These are phyloP conservation scores for Kalanchoe fedtschenkoi DNA, from an alignment of 164 flowering plant genomes.

Conservation along the genomic window DNA sequence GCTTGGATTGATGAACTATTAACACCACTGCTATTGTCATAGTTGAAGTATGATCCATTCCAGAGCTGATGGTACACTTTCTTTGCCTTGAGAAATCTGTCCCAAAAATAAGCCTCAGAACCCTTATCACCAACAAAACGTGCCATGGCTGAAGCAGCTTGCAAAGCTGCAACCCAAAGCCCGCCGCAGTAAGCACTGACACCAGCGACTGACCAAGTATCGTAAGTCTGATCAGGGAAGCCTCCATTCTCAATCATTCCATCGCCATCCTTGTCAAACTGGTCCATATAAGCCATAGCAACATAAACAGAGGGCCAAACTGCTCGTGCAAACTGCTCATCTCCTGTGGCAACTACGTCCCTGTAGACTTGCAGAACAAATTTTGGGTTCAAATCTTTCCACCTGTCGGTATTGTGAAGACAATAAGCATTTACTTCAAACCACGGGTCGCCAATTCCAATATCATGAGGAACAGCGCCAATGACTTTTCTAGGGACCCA, in stretches of 20 bases:
- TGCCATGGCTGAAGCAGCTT: constrained; percentile 89
- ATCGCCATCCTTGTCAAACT: constrained; percentile 81
- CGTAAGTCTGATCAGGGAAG: constrained; percentile 98
- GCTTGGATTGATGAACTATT: constrained; percentile 81
- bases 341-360: constrained; percentile 77
- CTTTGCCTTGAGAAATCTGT: constrained; percentile 64
- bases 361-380: constrained; percentile 91
- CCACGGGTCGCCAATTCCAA: constrained; percentile 83
- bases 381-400: constrained; percentile 96
- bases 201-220: constrained; percentile 83
- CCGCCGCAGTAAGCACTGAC: constrained; percentile 92
- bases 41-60: constrained; percentile 93
- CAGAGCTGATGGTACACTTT: constrained; percentile 55
- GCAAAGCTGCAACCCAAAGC: constrained; percentile 89
- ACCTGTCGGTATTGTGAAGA: constrained; percentile 56
- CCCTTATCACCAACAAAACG: constrained; percentile 62
- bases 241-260: constrained; percentile 95
- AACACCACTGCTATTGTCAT: constrained; percentile 58
- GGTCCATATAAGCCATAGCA: constrained; percentile 89
- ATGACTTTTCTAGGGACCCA: constrained; percentile 69
- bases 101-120: constrained; percentile 55
- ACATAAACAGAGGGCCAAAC: constrained; percentile 92
- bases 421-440: constrained; percentile 85
- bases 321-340: constrained; percentile 56
- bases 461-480: constrained; percentile 97